Conservation (phyloP, 371 early-diverging fungal species). For the Lichtheimia ramosa region DNA sequence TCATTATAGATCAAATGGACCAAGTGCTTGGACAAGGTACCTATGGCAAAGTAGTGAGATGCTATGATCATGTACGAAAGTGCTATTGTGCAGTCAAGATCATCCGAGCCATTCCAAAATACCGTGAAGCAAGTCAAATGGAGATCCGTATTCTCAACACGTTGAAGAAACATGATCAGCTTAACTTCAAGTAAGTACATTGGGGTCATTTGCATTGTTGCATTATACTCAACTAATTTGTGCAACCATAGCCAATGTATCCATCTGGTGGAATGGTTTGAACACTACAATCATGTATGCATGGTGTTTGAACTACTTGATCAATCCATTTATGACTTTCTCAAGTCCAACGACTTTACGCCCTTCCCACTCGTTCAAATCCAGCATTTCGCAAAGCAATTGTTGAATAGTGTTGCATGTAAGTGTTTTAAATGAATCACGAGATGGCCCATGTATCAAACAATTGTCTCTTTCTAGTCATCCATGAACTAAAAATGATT, state of each 20-base stretch:
- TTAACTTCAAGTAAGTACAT: slow-evolving; percentile 56
- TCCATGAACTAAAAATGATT: slow-evolving; percentile 75
- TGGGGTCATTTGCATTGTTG: too few species aligned
- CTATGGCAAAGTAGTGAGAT: slow-evolving; percentile 94
- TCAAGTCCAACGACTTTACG: slow-evolving; percentile 86
- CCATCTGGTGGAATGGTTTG: slow-evolving; percentile 79
- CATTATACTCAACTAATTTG: not conserved
- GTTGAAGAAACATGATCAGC: slow-evolving; percentile 78
- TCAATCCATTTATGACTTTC: slow-evolving; percentile 89
- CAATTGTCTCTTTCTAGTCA: slow-evolving; percentile 41
- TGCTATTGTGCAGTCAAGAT: slow-evolving; percentile 76
- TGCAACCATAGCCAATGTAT: slow-evolving; percentile 63
- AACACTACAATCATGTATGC: slow-evolving; percentile 90
- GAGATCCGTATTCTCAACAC: slow-evolving; percentile 87
- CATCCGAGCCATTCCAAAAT: slow-evolving; percentile 92
- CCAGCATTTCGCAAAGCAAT: slow-evolving; percentile 78
- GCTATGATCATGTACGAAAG: slow-evolving; percentile 68
- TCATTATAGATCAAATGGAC: slow-evolving; percentile 73
- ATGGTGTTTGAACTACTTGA: slow-evolving; percentile 95
- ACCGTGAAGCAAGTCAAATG: slow-evolving; percentile 88
- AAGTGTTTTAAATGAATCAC: slow-evolving; percentile 16
- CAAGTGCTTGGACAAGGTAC: slow-evolving; percentile 93
- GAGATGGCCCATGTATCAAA: not conserved
- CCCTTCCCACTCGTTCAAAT: slow-evolving; percentile 88
- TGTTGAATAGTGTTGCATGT: slow-evolving; percentile 78